A percentile compares a stretch with the other conserved stretches of the same genome.
These are phyloP conservation scores for Paramecium tetraurelia DNA, from an alignment of 73 alveolate genomes.

Conservation along the genomic window DNA sequence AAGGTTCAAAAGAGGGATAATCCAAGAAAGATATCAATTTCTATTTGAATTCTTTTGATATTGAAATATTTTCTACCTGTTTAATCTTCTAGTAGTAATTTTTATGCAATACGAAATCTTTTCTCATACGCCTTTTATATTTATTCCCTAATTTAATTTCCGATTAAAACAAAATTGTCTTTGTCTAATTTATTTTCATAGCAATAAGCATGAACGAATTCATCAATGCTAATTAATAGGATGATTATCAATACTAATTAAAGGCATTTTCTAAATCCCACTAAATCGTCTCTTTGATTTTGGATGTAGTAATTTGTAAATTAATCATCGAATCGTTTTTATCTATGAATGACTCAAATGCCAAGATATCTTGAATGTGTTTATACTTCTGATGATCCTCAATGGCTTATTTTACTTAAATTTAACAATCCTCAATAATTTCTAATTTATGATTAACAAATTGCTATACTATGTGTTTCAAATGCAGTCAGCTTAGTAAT, in stretches of 20 bases:
- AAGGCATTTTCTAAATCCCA: conserved; percentile 29
- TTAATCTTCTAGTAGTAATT: background rate
- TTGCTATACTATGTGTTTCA: background rate
- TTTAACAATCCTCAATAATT: background rate
- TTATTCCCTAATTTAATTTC: conserved; percentile 40
- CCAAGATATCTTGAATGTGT: background rate
- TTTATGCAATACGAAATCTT: background rate
- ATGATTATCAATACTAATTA: background rate
- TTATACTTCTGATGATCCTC: background rate
- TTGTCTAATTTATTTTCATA: conserved; percentile 21
- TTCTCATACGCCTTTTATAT: background rate
- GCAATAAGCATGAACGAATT: background rate
- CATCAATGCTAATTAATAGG: background rate
- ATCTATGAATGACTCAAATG: background rate
- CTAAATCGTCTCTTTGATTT: background rate
- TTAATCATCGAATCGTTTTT: conserved; percentile 11
- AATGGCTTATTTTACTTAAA: background rate
- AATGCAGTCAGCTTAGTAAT: background rate
- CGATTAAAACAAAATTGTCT: background rate
- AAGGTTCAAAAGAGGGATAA: conserved; percentile 42
- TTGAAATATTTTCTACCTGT: background rate
- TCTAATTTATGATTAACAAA: background rate
- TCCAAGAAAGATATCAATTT: background rate
- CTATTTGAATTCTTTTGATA: background rate
- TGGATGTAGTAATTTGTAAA: background rate